Evolutionary conservation across 2,329 filamentous ascomycete genomes (phyloP).

Genomic region (Pezicula rhizophila): DNA sequence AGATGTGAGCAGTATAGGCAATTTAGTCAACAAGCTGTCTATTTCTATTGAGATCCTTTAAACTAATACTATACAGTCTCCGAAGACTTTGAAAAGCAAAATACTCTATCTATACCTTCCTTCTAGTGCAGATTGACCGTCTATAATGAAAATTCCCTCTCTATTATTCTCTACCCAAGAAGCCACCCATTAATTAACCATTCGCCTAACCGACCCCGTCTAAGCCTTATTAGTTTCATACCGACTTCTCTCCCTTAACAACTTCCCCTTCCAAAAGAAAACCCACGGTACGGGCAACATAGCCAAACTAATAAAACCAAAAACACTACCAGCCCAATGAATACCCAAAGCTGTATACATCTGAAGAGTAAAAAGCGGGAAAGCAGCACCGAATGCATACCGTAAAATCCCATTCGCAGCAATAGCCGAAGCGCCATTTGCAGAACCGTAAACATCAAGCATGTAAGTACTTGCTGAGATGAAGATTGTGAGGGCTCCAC

Average conservation of each 20-base stretch:
- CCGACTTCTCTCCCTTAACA: conserved; percentile 27
- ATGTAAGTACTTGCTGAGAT: conserved; percentile 21
- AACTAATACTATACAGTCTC: no score
- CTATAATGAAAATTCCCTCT: no score
- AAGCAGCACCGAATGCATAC: conserved; percentile 20
- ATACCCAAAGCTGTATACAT: conserved; percentile 36
- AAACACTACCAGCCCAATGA: conserved; percentile 35
- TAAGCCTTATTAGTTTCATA: conserved; percentile 2
- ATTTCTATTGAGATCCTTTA: no score
- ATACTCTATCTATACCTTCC: no score
- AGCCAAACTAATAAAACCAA: conserved; percentile 34
- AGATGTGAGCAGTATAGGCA: no score
- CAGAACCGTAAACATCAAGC: conserved; percentile 19
- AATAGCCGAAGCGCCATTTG: conserved; percentile 19
- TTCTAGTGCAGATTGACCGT: no score
- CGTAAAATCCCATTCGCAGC: conserved; percentile 23
- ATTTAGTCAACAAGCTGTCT: no score
- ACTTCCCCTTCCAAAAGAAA: conserved; percentile 33
- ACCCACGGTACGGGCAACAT: conserved; percentile 39
- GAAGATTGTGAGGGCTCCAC: conserved; percentile 54
- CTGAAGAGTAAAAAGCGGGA: conserved; percentile 36
- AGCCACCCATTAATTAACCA: conserved; percentile 39
- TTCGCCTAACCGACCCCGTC: neutral
- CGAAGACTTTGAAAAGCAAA: no score
- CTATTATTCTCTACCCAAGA: no score